Percentiles rank a stretch among this genome's conserved stretches.
Conservation (phyloP, 768 basidiomycete genomes). For the Mycena indigotica region DNA sequence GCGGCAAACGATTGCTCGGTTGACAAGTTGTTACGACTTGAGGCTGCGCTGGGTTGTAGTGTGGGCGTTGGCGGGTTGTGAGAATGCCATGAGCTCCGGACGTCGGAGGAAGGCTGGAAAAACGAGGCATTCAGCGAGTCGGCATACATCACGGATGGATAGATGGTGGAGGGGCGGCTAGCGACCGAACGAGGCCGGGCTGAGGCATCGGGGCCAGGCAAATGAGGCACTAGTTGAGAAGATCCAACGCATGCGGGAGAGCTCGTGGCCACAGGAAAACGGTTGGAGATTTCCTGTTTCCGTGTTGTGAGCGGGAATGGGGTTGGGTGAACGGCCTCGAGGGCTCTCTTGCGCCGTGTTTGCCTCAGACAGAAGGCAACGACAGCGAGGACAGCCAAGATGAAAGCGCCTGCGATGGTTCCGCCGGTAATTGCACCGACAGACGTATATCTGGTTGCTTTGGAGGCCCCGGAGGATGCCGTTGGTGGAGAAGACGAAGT, state of each 20-base stretch:
- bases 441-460: background rate
- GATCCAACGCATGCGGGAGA: too few relatives aligned
- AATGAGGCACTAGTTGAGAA: too few relatives aligned
- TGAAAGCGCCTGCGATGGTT: constrained; percentile 9
- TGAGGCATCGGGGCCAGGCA: background rate
- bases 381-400: background rate
- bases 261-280: too few relatives aligned
- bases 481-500: background rate
- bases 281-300: background rate
- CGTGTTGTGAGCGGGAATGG: background rate
- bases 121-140: background rate
- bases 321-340: background rate
- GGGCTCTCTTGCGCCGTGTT: background rate
- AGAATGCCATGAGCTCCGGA: background rate
- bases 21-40: background rate
- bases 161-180: background rate
- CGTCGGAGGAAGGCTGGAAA: background rate
- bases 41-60: background rate
- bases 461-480: background rate
- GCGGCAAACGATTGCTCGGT: background rate
- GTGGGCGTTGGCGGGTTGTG: background rate
- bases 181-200: background rate
- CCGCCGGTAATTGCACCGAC: constrained; percentile 23
- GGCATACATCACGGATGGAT: background rate
- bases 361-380: background rate